phyloP scores from a whole-genome alignment of 257 asterid genomes.

The Przewalskia tangutica region DNA sequence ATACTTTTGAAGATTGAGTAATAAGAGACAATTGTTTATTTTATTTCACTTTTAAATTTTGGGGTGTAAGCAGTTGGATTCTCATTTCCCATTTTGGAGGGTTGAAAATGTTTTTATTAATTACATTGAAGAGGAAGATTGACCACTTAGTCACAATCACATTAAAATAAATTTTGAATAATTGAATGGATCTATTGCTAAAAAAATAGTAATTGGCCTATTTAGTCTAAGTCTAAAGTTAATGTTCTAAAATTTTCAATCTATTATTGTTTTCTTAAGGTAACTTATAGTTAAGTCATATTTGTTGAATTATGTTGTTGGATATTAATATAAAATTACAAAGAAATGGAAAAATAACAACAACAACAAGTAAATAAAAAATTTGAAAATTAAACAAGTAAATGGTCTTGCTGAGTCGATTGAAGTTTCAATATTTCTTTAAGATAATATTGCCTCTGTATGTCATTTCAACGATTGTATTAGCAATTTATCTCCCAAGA shows the following conservation, averaged over 20 bases:
- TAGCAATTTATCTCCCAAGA: no score
- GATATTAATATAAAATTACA: no score
- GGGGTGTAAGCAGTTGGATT: background rate
- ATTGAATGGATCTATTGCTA: background rate
- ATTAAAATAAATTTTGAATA: background rate
- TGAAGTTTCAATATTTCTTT: no score
- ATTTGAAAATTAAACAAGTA: no score
- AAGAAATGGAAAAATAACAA: no score
- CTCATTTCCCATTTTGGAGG: background rate
- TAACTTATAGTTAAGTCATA: background rate
- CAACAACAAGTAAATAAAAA: no score
- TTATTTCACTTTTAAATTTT: background rate
- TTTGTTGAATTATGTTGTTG: background rate
- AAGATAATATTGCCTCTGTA: no score
- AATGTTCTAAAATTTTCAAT: background rate
- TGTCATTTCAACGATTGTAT: no score
- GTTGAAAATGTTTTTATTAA: background rate
- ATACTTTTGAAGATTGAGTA: constrained; percentile 4
- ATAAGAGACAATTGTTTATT: background rate
- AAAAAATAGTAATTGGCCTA: background rate
- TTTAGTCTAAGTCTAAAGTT: background rate
- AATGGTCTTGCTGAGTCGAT: no score
- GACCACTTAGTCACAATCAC: background rate
- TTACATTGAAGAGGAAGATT: background rate
- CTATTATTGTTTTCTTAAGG: background rate